Conservation (phyloP, 352 stramenopile genomes). For the Aphanomyces astaci region DNA sequence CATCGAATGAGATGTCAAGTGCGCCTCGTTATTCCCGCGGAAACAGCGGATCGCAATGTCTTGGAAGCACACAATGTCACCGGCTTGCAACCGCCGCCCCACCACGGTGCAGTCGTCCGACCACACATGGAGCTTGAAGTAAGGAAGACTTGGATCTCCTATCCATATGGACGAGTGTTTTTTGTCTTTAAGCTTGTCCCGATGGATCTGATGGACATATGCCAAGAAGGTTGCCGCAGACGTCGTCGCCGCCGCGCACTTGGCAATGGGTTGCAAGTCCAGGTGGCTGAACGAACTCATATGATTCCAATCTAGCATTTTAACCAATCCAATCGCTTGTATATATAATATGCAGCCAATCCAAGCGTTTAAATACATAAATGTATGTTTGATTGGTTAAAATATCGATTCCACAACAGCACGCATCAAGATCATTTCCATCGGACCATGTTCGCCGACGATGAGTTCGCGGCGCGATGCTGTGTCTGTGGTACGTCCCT, state of each 20-base stretch:
- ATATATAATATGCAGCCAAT: no score
- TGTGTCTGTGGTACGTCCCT: slow-evolving; percentile 80
- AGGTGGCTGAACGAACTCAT: not conserved
- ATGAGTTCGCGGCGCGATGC: slow-evolving; percentile 75
- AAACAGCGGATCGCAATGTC: slow-evolving; percentile 4
- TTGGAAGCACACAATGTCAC: slow-evolving; percentile 12
- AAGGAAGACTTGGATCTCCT: slow-evolving; percentile 12
- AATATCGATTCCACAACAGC: no score
- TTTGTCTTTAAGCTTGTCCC: slow-evolving; percentile 13
- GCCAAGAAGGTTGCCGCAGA: not conserved
- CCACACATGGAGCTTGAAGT: slow-evolving; percentile 23
- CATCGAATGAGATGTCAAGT: not conserved
- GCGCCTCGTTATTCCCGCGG: slow-evolving; percentile 10
- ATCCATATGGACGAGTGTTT: slow-evolving; percentile 13
- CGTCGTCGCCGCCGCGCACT: not conserved
- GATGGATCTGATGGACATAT: slow-evolving; percentile 20
- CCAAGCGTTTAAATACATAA: not conserved
- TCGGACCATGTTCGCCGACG: slow-evolving; percentile 34
- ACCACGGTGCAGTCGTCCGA: not conserved
- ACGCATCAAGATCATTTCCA: slow-evolving; percentile 15
- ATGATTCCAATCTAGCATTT: slow-evolving; percentile 1
- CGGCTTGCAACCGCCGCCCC: not conserved
- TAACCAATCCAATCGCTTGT: not conserved
- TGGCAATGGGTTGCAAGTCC: not conserved
- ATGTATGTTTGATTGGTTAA: not conserved